Base-by-base conservation (phyloP, 2,329 filamentous ascomycete species). In the Talaromyces albobiverticillius region DNA sequence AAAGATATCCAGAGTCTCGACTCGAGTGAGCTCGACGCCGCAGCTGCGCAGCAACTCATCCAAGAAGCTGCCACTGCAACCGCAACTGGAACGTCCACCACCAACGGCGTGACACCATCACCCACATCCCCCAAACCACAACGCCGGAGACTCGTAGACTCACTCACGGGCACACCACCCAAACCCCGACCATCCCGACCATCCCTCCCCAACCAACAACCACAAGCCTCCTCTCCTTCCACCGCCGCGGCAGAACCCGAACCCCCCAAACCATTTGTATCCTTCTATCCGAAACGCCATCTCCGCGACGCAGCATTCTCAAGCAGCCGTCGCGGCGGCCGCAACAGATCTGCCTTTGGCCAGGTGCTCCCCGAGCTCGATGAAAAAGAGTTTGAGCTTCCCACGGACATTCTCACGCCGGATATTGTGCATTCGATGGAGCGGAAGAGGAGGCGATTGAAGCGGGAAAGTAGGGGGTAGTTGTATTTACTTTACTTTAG, bases 271-370 rank as follows among this genome's bases (percentile, higher is more conserved):
- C 87, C 89, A 34, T 91, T 96, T 66, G 87, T 78, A n/a, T 95
- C 90, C 0, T 96, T 96, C 74, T 97, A 91, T 67, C 71, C 80
- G 16, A 91, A 94, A 72, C 84, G 82, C 22, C 86, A 95, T 65
- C 81, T 93, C 57, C 86, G 93, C 23, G 89, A 91, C 20, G 83
- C 85, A 6, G 90, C 92, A 9, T 72, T 96, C n/a, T 87, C 84
- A 57, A 85, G 84, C 61, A 79, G 83, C 46, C 81, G 90, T 31
- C 84, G 89, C 50, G 83, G 84, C 41, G 83, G 84, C 40, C 81
- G 90, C 47, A 88, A 82, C 49, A 79, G 86, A 14, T 78, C 87
- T 46, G 93, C 92, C 3, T 97, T 94, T 81, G 93, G 93, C 0
- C 82, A 87, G 23, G 82, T 88, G 0, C 72, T 97, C 18, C 92